Evolutionary conservation across 768 basidiomycete genomes (phyloP).

Genomic region (Cytidiella melzeri): DNA sequence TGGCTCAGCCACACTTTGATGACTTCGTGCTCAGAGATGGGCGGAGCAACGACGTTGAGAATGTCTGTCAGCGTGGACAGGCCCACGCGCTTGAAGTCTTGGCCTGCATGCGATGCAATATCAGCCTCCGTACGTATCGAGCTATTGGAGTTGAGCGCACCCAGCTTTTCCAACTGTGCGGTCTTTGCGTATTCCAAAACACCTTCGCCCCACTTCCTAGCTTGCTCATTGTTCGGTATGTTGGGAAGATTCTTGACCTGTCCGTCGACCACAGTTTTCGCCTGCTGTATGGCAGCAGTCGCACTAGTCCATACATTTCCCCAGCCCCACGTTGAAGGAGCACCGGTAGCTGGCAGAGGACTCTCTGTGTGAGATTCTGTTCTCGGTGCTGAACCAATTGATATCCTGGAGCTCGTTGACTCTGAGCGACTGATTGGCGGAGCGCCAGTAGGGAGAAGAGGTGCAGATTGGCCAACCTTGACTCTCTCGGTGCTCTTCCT

Average conservation of each 20-base stretch:
- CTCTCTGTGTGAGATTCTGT: conserved; percentile 17
- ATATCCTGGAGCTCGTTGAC: conserved; percentile 17
- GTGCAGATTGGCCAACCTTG: conserved; percentile 43
- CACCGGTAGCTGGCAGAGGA: conserved; percentile 2
- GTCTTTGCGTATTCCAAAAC: conserved; percentile 83
- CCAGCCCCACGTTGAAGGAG: conserved; percentile 68
- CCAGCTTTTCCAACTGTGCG: conserved; percentile 81
- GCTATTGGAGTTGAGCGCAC: no score
- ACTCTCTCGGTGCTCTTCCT: conserved; percentile 76
- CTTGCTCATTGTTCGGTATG: conserved; percentile 72
- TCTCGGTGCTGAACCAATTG: conserved; percentile 12
- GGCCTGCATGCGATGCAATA: conserved; percentile 50
- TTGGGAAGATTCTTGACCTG: conserved; percentile 70
- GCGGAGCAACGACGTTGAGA: conserved; percentile 94
- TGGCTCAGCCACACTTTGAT: conserved; percentile 94
- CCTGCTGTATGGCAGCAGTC: conserved; percentile 81
- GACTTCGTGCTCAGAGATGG: conserved; percentile 97
- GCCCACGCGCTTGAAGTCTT: conserved; percentile 86
- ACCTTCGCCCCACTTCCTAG: conserved; percentile 83
- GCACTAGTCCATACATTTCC: conserved; percentile 86
- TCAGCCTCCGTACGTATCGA: conserved; percentile 7
- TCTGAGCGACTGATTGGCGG: conserved; percentile 19
- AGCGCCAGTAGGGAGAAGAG: conserved; percentile 28
- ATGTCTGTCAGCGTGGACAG: conserved; percentile 87
- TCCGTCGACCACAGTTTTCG: conserved; percentile 84